Evolutionary conservation across 1,139 yeast genomes (phyloP).

Genomic region (Scheffersomyces titani): DNA sequence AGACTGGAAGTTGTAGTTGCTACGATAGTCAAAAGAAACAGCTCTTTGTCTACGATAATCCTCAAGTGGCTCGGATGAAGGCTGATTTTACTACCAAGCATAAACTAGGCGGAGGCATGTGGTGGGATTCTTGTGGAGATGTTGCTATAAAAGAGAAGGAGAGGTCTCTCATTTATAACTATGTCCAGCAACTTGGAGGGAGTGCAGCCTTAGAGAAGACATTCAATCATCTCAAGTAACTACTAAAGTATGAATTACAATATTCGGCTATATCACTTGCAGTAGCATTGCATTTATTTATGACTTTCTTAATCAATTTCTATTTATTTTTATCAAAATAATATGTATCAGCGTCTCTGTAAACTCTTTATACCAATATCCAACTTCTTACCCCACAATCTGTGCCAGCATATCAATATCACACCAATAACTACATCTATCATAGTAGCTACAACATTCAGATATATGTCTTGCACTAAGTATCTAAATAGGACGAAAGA

Average conservation of each 20-base stretch:
- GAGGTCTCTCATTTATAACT: constrained; percentile 41
- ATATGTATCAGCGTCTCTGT: too few species aligned
- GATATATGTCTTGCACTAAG: not conserved
- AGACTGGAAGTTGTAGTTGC: constrained; percentile 60
- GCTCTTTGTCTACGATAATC: constrained; percentile 69
- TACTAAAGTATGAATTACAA: not conserved
- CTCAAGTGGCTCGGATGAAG: constrained; percentile 53
- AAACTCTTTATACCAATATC: too few species aligned
- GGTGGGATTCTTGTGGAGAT: constrained; percentile 94
- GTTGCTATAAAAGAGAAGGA: constrained; percentile 18
- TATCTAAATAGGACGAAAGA: constrained; percentile 16
- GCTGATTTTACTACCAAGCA: constrained; percentile 55
- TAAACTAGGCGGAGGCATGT: constrained; percentile 80
- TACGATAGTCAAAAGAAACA: constrained; percentile 40
- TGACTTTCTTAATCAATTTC: too few species aligned
- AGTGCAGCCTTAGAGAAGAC: constrained; percentile 6
- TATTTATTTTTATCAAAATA: too few species aligned
- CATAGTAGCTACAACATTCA: not conserved
- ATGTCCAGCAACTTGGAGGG: constrained; percentile 46
- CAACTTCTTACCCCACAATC: too few species aligned
- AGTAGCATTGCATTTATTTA: too few species aligned
- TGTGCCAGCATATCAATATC: not conserved
- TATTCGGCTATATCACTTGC: not conserved
- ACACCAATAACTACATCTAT: not conserved
- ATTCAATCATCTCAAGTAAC: constrained; percentile 12